Conservation (phyloP, 192 early-diverging fungal genomes). For the Mortierella antarctica region DNA sequence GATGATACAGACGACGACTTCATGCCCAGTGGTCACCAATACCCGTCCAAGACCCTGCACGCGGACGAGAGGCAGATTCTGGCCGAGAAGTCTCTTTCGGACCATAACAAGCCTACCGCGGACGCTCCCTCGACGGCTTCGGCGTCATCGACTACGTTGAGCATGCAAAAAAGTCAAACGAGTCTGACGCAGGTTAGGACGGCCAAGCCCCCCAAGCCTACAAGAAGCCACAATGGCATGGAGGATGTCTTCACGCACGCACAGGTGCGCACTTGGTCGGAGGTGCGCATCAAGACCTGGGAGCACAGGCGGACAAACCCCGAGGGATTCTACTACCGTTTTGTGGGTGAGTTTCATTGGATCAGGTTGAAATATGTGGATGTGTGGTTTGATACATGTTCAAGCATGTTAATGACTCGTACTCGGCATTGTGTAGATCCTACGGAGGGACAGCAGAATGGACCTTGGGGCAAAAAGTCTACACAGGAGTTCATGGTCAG, state of each 20-base stretch:
- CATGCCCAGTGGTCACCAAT: conserved; percentile 1
- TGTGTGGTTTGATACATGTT: too few relatives aligned
- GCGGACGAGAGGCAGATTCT: neutral
- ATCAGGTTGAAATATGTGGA: neutral
- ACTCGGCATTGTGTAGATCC: conserved; percentile 40
- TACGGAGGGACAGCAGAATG: conserved; percentile 65
- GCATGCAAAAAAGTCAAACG: conserved; percentile 3
- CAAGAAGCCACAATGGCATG: conserved; percentile 34
- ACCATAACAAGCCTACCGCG: neutral
- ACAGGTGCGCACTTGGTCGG: conserved; percentile 58
- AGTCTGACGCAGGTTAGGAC: conserved; percentile 3
- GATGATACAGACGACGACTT: conserved; percentile 12
- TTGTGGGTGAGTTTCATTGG: conserved; percentile 54
- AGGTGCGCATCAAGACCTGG: conserved; percentile 63
- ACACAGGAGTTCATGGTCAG: conserved; percentile 61
- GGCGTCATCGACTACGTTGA: neutral
- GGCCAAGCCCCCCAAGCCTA: conserved; percentile 16
- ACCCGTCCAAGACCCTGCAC: neutral
- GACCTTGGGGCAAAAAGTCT: conserved; percentile 57
- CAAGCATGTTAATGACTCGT: neutral
- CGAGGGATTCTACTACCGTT: conserved; percentile 67
- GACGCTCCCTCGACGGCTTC: too few relatives aligned
- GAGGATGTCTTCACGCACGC: conserved; percentile 59
- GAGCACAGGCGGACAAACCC: conserved; percentile 56
- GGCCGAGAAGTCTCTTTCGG: neutral